Conservation (phyloP, 345 rosid genomes). For the Lumnitzera racemosa region DNA sequence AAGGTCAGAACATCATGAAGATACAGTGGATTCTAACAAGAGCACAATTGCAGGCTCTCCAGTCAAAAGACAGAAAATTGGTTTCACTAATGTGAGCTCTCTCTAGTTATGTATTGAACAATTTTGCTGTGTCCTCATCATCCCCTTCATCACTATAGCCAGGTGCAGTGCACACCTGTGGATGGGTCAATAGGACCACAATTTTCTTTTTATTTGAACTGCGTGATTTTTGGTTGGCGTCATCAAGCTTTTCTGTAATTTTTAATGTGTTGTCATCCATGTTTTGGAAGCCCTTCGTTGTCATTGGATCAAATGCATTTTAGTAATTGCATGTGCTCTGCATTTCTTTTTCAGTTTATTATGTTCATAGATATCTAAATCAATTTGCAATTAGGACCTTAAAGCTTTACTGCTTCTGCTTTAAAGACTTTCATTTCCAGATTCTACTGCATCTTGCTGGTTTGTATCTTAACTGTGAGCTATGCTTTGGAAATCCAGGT, state of each 20-base stretch:
- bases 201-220: slow-evolving; percentile 1
- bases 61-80: slow-evolving; percentile 55
- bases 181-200: background rate
- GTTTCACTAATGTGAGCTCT: slow-evolving; percentile 26
- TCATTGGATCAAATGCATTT: background rate
- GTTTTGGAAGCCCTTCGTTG: background rate
- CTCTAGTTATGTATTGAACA: background rate
- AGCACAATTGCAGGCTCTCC: slow-evolving; percentile 21
- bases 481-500: slow-evolving; percentile 24
- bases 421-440: background rate
- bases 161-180: background rate
- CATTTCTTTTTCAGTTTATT: too few species aligned
- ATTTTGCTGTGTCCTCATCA: background rate
- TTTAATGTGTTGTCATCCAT: background rate
- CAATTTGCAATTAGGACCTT: too few species aligned
- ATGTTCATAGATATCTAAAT: too few species aligned
- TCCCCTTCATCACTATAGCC: background rate
- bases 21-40: slow-evolving; percentile 18
- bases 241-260: background rate
- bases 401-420: background rate
- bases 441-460: background rate
- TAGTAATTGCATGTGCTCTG: too few species aligned
- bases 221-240: background rate
- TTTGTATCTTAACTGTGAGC: background rate
- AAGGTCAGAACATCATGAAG: slow-evolving; percentile 12